phyloP scores from a whole-genome alignment of 1,284 basidiomycete genomes.

The Apiotrichum gamsii region DNA sequence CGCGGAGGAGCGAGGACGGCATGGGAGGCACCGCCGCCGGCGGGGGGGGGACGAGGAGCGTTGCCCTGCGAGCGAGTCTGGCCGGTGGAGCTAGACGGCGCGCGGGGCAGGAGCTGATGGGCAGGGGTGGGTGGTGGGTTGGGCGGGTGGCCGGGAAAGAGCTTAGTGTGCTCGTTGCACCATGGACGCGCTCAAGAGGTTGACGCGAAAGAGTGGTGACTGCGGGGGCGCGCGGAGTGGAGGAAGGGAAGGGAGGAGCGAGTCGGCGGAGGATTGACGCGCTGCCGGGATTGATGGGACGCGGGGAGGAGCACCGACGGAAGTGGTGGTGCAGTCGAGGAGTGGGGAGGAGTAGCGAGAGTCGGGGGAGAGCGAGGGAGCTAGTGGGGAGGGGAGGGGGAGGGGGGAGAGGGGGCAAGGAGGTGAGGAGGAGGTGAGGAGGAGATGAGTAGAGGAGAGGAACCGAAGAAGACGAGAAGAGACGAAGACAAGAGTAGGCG shows the following conservation, averaged over 20 bases:
- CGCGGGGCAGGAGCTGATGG: not conserved
- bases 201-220: too few relatives aligned
- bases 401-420: not conserved
- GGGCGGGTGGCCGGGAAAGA: too few relatives aligned
- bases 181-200: not conserved
- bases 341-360: too few relatives aligned
- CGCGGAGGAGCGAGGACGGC: slow-evolving; percentile 19
- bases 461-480: not conserved
- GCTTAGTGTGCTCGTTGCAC: too few relatives aligned
- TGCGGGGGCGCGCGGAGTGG: not conserved
- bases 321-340: too few relatives aligned
- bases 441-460: not conserved
- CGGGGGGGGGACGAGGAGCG: not conserved
- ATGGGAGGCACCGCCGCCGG: slow-evolving; percentile 11
- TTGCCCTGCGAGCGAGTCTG: not conserved
- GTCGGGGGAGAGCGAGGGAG: not conserved
- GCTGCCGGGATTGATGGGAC: not conserved
- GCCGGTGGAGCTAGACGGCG: not conserved
- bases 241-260: not conserved
- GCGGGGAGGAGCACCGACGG: not conserved
- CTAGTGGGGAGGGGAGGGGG: not conserved
- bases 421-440: not conserved
- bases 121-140: not conserved
- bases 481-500: too few relatives aligned
- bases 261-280: not conserved